Evolutionary conservation across 805 yeast genomes (phyloP), one percentile per base, ranked within the genome.

Genomic region (Zygosaccharomyces kombuchaensis): DNA sequence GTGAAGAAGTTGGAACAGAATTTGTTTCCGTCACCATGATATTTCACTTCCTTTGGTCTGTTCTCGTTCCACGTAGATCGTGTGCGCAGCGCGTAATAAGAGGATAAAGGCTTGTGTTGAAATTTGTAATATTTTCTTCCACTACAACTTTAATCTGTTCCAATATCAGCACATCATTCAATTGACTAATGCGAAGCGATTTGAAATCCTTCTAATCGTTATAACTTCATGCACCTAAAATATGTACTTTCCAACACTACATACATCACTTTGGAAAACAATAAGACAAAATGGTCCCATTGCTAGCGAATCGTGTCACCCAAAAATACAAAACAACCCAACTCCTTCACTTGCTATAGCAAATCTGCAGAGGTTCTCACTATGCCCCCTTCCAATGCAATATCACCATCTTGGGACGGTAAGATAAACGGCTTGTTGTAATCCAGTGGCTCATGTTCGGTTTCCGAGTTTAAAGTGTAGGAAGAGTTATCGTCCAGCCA

Each of bases 11-110:
- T 22, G 29, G 12, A 16, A 16, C 13, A 22, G 22, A 13, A 36
- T 7, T 9, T 16, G 19, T 10, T 37, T 13, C n/a, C 21, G 30
- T 23, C 13, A 37, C 21, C 22, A 27, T n/a, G 26, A 10, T 14
- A 13, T 36, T 25, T 46, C 13, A 17, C 38, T 32, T 35, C 41
- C 36, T 27, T 43, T 46, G 27, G 26, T 23, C 27, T 36, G 26
- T 21, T 36, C 41, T 36, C 34, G 17, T 36, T 34, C 36, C 53
- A 42, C 53, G 50, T 48, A 38, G 52, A 48, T 48, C 52, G 52
- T 45, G 50, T 36, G 50, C 53, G 53, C 50, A 43, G 53, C 37
- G 53, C 53, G 53, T 48, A 49, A 41, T 40, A n/a, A 36, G 22
- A 23, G 36, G 27, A 43, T 43, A 16, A n/a, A n/a, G 30, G 36